Percentiles rank a stretch among this genome's conserved stretches.
Evolutionary conservation across 352 stramenopile genomes (phyloP).

Genomic region (Thraustotheca clavata): DNA sequence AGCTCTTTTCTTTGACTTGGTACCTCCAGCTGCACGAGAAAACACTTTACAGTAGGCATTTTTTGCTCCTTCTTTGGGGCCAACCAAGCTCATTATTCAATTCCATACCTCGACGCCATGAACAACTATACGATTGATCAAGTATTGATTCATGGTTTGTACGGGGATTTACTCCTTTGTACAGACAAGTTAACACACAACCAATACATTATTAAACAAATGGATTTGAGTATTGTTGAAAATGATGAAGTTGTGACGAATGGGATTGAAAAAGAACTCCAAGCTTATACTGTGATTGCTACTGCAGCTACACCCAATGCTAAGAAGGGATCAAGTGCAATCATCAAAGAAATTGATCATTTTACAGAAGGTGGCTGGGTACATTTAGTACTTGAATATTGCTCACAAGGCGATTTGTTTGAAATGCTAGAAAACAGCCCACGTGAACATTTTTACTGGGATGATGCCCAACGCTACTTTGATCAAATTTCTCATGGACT

Average conservation of each 20-base stretch:
- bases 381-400: conserved; percentile 63
- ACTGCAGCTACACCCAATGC: background rate
- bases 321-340: conserved; percentile 7
- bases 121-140: background rate
- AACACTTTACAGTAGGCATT: background rate
- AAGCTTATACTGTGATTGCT: background rate
- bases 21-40: background rate
- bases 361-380: conserved; percentile 41
- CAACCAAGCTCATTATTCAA: background rate
- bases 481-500: background rate
- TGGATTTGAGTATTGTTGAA: background rate
- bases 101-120: background rate
- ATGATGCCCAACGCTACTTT: conserved; percentile 6
- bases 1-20: no score
- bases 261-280: background rate
- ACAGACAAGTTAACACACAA: background rate
- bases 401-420: conserved; percentile 43
- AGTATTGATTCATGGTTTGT: background rate
- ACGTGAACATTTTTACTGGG: background rate
- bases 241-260: background rate
- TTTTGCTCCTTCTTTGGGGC: background rate
- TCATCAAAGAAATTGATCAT: background rate
- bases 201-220: background rate
- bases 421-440: conserved; percentile 33
- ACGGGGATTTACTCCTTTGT: background rate